phyloP scores from a whole-genome alignment of 2,329 filamentous ascomycete genomes.

The Diaporthe aspalathi region DNA sequence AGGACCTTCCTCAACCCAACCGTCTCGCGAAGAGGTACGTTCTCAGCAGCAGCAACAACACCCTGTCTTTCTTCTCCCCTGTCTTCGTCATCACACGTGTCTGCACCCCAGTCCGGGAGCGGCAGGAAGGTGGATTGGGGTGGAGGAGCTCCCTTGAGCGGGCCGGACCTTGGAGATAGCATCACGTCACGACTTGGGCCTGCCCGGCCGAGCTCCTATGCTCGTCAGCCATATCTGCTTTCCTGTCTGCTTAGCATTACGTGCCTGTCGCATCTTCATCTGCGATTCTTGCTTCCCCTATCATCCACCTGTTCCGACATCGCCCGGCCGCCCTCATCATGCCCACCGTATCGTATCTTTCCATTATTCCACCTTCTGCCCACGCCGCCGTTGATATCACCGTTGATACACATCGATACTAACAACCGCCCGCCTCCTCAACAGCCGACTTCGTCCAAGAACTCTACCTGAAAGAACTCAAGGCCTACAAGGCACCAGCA shows the following conservation, averaged over 20 bases:
- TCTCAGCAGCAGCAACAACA: background rate
- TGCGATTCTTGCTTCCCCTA: background rate
- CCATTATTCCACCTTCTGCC: background rate
- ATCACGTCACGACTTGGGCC: constrained; percentile 36
- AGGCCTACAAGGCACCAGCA: constrained; percentile 88
- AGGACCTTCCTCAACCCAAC: constrained; percentile 71
- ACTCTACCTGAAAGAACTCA: constrained; percentile 95
- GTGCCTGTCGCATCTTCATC: background rate
- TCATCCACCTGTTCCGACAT: constrained; percentile 9
- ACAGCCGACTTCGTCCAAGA: constrained; percentile 97
- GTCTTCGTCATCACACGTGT: constrained; percentile 21
- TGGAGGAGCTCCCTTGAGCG: constrained; percentile 5
- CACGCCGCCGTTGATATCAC: background rate
- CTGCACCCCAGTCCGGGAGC: constrained; percentile 24
- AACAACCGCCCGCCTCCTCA: constrained; percentile 42
- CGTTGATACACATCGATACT: constrained; percentile 38
- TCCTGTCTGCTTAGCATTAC: background rate
- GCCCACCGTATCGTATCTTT: background rate
- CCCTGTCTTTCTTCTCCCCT: background rate
- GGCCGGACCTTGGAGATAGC: constrained; percentile 24
- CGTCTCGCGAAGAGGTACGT: constrained; percentile 71
- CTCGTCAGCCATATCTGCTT: constrained; percentile 2
- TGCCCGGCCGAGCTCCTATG: constrained; percentile 8
- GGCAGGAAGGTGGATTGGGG: constrained; percentile 9
- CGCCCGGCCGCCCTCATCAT: background rate